Percentiles rank a stretch among this genome's conserved stretches.
Evolutionary conservation across 257 asterid genomes (phyloP).

Genomic region (Leonotis leonurus): DNA sequence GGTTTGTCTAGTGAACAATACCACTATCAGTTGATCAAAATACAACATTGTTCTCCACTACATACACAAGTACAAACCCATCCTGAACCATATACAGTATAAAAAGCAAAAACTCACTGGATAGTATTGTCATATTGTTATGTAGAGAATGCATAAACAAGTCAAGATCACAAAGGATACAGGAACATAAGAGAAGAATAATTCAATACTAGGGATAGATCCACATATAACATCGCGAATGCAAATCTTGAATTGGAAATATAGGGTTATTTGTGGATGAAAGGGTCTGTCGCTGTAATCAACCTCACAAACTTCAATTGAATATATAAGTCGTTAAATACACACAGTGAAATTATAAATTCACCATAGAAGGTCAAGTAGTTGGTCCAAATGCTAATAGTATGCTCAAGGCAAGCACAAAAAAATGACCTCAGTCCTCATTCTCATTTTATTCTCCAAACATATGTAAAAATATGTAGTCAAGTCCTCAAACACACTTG

Average conservation of each 20-base stretch:
- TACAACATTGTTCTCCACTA: slow-evolving; percentile 8
- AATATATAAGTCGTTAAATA: too few species aligned
- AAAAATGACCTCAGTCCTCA: too few species aligned
- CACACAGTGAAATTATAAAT: background rate
- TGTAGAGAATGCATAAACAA: background rate
- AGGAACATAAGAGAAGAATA: background rate
- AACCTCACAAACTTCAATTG: too few species aligned
- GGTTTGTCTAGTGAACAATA: too few species aligned
- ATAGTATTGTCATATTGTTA: background rate
- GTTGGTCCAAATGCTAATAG: background rate
- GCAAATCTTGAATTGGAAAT: too few species aligned
- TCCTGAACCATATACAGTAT: background rate
- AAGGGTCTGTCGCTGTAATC: background rate
- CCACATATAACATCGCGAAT: too few species aligned
- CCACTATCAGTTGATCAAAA: background rate
- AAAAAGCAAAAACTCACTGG: background rate
- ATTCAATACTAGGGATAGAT: too few species aligned
- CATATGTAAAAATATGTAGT: background rate
- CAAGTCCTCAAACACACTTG: background rate
- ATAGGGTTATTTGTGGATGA: too few species aligned
- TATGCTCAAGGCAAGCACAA: background rate
- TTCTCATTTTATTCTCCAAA: background rate
- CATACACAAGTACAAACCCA: background rate
- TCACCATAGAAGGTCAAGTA: background rate
- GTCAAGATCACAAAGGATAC: too few species aligned